These are phyloP conservation scores for Amanita exitialis DNA, from an alignment of 768 basidiomycete species.

Conservation along the genomic window DNA sequence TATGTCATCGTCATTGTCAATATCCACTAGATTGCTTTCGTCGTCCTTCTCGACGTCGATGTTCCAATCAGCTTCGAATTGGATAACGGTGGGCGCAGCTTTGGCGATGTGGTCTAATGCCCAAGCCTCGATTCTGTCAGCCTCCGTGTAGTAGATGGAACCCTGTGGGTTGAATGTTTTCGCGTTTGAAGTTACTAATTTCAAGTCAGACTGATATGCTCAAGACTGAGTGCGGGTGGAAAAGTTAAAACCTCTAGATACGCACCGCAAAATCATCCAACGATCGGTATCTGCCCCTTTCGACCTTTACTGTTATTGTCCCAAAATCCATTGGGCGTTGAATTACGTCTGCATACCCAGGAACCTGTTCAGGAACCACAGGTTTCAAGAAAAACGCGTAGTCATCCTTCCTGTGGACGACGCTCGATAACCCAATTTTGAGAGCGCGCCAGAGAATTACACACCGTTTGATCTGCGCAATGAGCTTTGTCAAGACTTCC, in stretches of 20 bases:
- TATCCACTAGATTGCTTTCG: constrained; percentile 26
- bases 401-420: constrained; percentile 58
- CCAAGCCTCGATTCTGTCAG: constrained; percentile 60
- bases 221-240: constrained; percentile 4
- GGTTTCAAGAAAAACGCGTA: constrained; percentile 76
- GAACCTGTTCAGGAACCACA: constrained; percentile 49
- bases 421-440: constrained; percentile 6
- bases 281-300: constrained; percentile 65
- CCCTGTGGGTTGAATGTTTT: constrained; percentile 70
- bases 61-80: constrained; percentile 79
- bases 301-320: constrained; percentile 74
- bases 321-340: constrained; percentile 90
- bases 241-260: constrained; percentile 8
- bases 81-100: constrained; percentile 64
- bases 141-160: constrained; percentile 66
- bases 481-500: constrained; percentile 60
- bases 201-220: constrained; percentile 49
- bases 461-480: constrained; percentile 69
- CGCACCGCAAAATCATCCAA: constrained; percentile 72
- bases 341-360: constrained; percentile 59
- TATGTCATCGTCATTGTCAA: constrained; percentile 31
- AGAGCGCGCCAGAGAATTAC: constrained; percentile 9
- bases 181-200: constrained; percentile 63
- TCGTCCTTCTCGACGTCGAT: constrained; percentile 70
- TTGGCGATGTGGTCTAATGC: constrained; percentile 67